Evolutionary conservation across 2,329 filamentous ascomycete genomes (phyloP), one percentile per base, ranked within the genome.

Genomic region (Ciborinia camelliae): DNA sequence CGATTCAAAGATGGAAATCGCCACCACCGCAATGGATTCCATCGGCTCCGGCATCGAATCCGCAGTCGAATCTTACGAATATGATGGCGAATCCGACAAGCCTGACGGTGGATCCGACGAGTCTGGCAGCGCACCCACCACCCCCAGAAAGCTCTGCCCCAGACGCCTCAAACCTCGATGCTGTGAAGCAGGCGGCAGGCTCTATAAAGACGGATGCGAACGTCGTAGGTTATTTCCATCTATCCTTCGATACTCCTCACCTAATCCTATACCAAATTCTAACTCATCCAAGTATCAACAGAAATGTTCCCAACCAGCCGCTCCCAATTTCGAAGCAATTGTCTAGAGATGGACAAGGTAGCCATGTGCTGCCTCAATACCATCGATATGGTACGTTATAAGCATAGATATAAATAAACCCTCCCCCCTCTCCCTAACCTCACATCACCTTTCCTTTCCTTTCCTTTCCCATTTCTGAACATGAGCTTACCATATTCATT

Each of bases 201-300:
- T 45, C 1, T 58, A 45, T 14, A 58, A 23, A 23, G 54, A 58
- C 30, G 54, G 39, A 23, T 58, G 54, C 54, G 54, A 45, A 15
- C 28, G 39, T 30, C 26, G 54, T 58, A 58, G 23, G 54, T 45
- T 20, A 45, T 26, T 7, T 1, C 8, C 10, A 52, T 14, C 20
- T 18, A 6, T 41, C 39, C 6, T 20, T 6, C 7, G 2, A 47
- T 12, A 47, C 7, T 9, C 10, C 43, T 23, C 43, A 8, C 18
- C 7, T 23, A 10, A 45, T 15, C 45, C 14, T 18, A 32, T 18
- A 9, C 30, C 32, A 45, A 58, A 5, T 12, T 47, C 4, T n/a
- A n/a, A n/a, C n/a, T n/a, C 14, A 45, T 45, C 39, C 7, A 10
- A 58, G 54, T 58, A 15, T 45, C 54, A 30, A 4, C 4, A 20